Percentiles rank a stretch among this genome's conserved stretches.
Conservation (phyloP, 441 rosid species). For the Populus trichocarpa region DNA sequence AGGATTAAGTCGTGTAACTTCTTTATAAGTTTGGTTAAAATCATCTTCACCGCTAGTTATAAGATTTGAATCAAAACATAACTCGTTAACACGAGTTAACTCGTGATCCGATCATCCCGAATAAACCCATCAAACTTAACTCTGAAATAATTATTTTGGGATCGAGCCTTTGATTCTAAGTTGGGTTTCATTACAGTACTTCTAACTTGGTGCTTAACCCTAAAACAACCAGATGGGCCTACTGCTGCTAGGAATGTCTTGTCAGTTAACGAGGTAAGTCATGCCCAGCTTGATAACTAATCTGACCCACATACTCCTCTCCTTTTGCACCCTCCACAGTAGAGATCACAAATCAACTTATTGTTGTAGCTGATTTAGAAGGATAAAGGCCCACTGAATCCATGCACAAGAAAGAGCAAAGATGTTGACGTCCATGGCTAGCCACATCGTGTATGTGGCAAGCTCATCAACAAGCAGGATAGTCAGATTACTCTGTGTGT, state of each 20-base stretch:
- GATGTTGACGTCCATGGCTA: constrained; percentile 12
- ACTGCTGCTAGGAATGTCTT: neutral
- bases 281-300: neutral
- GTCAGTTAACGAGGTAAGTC: too few relatives aligned
- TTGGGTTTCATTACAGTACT: too few relatives aligned
- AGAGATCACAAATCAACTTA: neutral
- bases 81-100: too few relatives aligned
- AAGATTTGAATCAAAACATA: too few relatives aligned
- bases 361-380: constrained; percentile 8
- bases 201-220: too few relatives aligned
- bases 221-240: neutral
- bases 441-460: constrained; percentile 22
- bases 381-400: constrained; percentile 17
- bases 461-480: constrained; percentile 25
- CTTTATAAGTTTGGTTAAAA: too few relatives aligned
- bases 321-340: neutral
- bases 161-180: too few relatives aligned
- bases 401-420: neutral
- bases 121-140: too few relatives aligned
- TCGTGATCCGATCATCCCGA: fast-evolving
- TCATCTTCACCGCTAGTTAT: too few relatives aligned
- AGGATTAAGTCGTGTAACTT: too few relatives aligned
- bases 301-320: neutral
- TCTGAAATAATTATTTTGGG: too few relatives aligned
- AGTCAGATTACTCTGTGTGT: neutral